Evolutionary conservation across 805 yeast genomes (phyloP).

Genomic region (Lachancea sp.): DNA sequence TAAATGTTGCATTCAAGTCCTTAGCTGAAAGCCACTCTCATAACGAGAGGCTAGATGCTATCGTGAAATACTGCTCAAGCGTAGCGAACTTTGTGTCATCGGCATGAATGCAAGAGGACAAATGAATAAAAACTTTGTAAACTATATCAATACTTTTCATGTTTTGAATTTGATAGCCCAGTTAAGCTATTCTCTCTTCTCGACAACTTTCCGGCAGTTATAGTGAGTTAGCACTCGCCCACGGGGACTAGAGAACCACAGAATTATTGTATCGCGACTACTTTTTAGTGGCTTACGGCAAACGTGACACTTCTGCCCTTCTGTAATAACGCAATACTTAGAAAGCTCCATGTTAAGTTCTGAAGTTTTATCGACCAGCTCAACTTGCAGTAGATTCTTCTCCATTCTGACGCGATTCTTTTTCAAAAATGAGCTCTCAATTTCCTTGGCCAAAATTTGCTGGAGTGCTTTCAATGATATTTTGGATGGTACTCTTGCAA

Average conservation of each 20-base stretch:
- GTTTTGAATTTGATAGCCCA: constrained; percentile 6
- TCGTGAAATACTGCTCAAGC: constrained; percentile 76
- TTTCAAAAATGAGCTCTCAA: constrained; percentile 37
- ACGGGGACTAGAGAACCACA: constrained; percentile 13
- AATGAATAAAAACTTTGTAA: background rate
- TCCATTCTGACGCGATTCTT: constrained; percentile 39
- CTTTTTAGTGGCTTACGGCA: constrained; percentile 52
- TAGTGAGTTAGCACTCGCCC: constrained; percentile 22
- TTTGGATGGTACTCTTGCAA: constrained; percentile 46
- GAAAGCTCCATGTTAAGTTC: constrained; percentile 36
- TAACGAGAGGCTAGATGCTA: constrained; percentile 51
- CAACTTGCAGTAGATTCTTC: constrained; percentile 48
- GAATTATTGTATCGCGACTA: constrained; percentile 9
- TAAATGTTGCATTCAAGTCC: constrained; percentile 40
- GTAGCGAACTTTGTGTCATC: constrained; percentile 54
- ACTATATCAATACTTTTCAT: background rate
- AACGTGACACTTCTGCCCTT: constrained; percentile 46
- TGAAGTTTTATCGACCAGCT: constrained; percentile 43
- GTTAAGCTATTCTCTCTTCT: constrained; percentile 15
- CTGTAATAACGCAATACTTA: constrained; percentile 35
- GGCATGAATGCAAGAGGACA: constrained; percentile 9
- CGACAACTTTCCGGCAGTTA: constrained; percentile 24
- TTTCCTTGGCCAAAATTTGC: constrained; percentile 39
- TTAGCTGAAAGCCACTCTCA: constrained; percentile 45
- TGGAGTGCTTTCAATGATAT: constrained; percentile 41